Evolutionary conservation across 1,284 basidiomycete genomes (phyloP).

Genomic region (Spongispora temasekensis): DNA sequence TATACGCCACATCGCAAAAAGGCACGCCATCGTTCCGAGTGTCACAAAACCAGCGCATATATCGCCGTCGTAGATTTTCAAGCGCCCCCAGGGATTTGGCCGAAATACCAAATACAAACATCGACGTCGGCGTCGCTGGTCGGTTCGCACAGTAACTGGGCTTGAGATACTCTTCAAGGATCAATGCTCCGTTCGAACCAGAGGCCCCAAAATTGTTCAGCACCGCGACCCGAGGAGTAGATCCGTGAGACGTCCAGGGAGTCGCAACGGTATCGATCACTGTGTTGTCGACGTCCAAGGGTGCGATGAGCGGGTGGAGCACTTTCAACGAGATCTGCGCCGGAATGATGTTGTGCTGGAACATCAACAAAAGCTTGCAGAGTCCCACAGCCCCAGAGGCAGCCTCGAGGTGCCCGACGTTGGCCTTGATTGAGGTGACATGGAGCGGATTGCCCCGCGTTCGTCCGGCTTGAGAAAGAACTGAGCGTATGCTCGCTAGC

Average conservation of each 20-base stretch:
- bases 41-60: conserved; percentile 47
- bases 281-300: conserved; percentile 50
- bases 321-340: conserved; percentile 56
- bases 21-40: conserved; percentile 25
- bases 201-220: conserved; percentile 77
- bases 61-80: conserved; percentile 47
- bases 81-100: conserved; percentile 54
- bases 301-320: conserved; percentile 57
- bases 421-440: conserved; percentile 68
- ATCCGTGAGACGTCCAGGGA: conserved; percentile 42
- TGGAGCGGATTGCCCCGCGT: conserved; percentile 52
- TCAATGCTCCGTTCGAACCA: conserved; percentile 64
- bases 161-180: conserved; percentile 54
- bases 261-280: conserved; percentile 45
- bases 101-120: conserved; percentile 60
- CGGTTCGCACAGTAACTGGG: too few species aligned
- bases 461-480: conserved; percentile 49
- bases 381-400: conserved; percentile 72
- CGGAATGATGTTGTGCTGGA: conserved; percentile 56
- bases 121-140: not conserved
- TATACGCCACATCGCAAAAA: conserved; percentile 60
- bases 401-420: conserved; percentile 73
- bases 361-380: conserved; percentile 70
- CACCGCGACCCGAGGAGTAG: conserved; percentile 50
- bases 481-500: conserved; percentile 59